Evolutionary conservation across 805 yeast species (phyloP).

Genomic region (Clavispora fructus): DNA sequence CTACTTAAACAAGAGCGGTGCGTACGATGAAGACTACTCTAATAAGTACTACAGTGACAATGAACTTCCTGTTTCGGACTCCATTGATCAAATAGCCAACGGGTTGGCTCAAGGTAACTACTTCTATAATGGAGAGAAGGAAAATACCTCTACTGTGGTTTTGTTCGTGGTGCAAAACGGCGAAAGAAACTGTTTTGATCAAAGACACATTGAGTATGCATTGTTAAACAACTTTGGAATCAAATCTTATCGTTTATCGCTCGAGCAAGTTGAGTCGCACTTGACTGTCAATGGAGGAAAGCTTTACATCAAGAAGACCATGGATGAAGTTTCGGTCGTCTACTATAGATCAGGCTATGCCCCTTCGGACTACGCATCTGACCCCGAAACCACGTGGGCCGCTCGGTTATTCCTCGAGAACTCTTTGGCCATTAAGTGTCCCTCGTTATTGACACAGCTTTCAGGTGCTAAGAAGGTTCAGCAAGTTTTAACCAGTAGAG

Average conservation of each 20-base stretch:
- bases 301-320: constrained; percentile 48
- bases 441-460: constrained; percentile 81
- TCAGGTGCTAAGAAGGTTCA: constrained; percentile 94
- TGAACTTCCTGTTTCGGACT: constrained; percentile 63
- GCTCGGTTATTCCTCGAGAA: constrained; percentile 69
- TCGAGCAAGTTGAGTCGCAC: constrained; percentile 49
- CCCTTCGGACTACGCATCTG: constrained; percentile 66
- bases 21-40: constrained; percentile 43
- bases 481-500: constrained; percentile 67
- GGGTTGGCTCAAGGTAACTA: constrained; percentile 66
- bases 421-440: constrained; percentile 83
- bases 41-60: constrained; percentile 40
- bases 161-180: constrained; percentile 77
- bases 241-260: constrained; percentile 59
- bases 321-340: constrained; percentile 77
- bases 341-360: constrained; percentile 88
- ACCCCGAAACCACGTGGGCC: constrained; percentile 63
- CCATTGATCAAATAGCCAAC: constrained; percentile 54
- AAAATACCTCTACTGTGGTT: constrained; percentile 42
- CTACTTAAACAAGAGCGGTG: constrained; percentile 55
- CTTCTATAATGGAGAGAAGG: constrained; percentile 39
- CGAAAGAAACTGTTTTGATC: constrained; percentile 90
- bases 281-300: constrained; percentile 42
- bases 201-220: constrained; percentile 73
- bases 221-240: constrained; percentile 54